A percentile compares a stretch with the other conserved stretches of the same genome.
Evolutionary conservation across 2,329 filamentous ascomycete genomes (phyloP).

Genomic region (Botryotinia calthae): DNA sequence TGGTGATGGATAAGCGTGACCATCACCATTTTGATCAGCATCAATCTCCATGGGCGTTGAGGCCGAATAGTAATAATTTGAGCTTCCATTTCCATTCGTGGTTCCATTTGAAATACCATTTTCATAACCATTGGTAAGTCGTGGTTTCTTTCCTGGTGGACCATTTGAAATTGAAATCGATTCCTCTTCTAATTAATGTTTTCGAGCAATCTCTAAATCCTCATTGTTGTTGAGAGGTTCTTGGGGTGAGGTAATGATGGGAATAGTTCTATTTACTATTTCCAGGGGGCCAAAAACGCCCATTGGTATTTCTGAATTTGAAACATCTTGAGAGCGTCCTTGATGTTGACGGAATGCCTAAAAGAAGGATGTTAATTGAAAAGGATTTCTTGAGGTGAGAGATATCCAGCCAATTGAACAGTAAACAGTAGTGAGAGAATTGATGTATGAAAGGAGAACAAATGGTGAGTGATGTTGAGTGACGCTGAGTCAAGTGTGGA

Average conservation of each 20-base stretch:
- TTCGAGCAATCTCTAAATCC: conserved; percentile 36
- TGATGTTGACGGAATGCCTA: conserved; percentile 11
- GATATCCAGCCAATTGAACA: neutral
- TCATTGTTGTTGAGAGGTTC: conserved; percentile 25
- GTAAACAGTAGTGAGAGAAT: neutral
- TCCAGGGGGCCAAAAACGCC: conserved; percentile 38
- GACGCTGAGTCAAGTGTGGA: neutral
- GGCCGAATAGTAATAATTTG: conserved; percentile 45
- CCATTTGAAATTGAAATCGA: conserved; percentile 47
- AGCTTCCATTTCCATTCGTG: conserved; percentile 21
- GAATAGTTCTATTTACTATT: conserved; percentile 6
- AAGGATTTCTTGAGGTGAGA: too few relatives aligned
- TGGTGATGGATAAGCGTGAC: conserved; percentile 65
- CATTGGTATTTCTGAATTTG: neutral
- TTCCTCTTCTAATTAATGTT: conserved; percentile 37
- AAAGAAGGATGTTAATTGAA: conserved; percentile 3
- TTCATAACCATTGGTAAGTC: conserved; percentile 62
- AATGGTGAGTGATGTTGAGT: too few relatives aligned
- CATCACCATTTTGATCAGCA: conserved; percentile 45
- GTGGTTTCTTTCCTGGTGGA: conserved; percentile 55
- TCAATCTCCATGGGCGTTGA: conserved; percentile 49
- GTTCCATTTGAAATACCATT: conserved; percentile 44
- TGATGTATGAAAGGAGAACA: neutral
- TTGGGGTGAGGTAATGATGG: neutral
- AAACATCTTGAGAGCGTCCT: conserved; percentile 5